Base-by-base conservation (phyloP, 768 basidiomycete genomes). In the Sistotremastrum niveocremeum region DNA sequence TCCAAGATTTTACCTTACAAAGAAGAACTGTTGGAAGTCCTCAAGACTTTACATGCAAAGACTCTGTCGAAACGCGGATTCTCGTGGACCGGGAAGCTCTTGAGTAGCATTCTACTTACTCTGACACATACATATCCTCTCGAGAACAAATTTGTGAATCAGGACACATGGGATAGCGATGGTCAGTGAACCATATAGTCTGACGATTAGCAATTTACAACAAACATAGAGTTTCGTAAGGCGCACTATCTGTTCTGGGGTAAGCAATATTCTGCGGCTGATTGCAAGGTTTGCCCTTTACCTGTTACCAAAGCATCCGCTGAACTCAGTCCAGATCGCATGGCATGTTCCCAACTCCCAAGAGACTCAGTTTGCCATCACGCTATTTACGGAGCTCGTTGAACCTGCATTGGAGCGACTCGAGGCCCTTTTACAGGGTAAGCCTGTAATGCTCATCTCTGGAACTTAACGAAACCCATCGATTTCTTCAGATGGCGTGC, bases 191-290 rank as follows among this genome's bases (percentile, higher is more conserved):
- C 12, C 6, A 35, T 43, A 20, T 12, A 36, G 46, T 34, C 30
- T 39, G 5, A 32, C 7, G 5, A 8, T 35, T 37, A 38, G 49
- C 46, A 10, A 37, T 39, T 50, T 38, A 20, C 33, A 39, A 31
- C 36, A 11, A 48, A 30, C 7, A 7, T 53, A 85, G 85, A 83
- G 20, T 84, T 87, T 62, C 69, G 72, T 41, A 60, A 63, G 44
- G 77, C 76, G 46, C 84, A 87, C 55, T 78, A 85, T 59, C 68
- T 66, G 12, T 70, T 76, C 53, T 91, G 88, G 88, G 89, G 88
- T 6, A 84, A 84, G 55, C 58, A 81, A 8, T 89, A 84, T 60
- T 66, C 66, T 20, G 67, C 77, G 8, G 71, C 77, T 38, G 81
- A 90, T 34, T 74, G 89, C 49, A 72, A 72, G 60, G 82, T 86